Evolutionary conservation across 2,329 filamentous ascomycete genomes (phyloP).

Genomic region (Ceratocystis cubensis): DNA sequence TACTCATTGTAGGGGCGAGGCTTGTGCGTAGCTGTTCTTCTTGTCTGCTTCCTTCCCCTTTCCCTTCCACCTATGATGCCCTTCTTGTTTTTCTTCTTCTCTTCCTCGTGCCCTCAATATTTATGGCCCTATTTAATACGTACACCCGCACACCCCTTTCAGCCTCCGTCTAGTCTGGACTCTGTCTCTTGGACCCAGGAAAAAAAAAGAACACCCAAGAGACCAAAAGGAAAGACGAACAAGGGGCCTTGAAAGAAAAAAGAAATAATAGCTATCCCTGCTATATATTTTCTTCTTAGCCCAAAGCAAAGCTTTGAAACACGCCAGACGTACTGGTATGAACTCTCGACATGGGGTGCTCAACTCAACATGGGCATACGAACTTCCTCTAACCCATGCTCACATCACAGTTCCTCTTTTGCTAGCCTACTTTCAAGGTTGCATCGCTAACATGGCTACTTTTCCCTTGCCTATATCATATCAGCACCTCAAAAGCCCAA

Average conservation of each 20-base stretch:
- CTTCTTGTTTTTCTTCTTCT: too few species aligned
- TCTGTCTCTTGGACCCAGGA: not conserved
- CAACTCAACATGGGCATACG: not conserved
- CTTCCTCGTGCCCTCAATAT: too few species aligned
- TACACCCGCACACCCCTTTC: not conserved
- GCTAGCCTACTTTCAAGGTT: not conserved
- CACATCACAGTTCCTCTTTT: constrained; percentile 4
- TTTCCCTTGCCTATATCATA: not conserved
- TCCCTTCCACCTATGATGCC: too few species aligned
- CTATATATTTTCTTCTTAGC: not conserved
- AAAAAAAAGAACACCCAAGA: not conserved
- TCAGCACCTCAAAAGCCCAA: too few species aligned
- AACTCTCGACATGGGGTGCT: not conserved
- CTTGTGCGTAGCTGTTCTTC: too few species aligned
- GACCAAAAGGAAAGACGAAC: not conserved
- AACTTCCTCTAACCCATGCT: not conserved
- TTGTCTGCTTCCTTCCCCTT: too few species aligned
- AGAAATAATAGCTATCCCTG: not conserved
- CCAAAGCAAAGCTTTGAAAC: constrained; percentile 7
- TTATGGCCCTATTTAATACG: not conserved
- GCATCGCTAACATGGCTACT: not conserved
- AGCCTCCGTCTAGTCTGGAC: not conserved
- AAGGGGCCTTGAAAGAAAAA: not conserved
- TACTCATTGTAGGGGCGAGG: too few species aligned
- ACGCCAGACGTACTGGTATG: constrained; percentile 4